Evolutionary conservation across 2,329 filamentous ascomycete species (phyloP).

Genomic region (Juglanconis sp.): DNA sequence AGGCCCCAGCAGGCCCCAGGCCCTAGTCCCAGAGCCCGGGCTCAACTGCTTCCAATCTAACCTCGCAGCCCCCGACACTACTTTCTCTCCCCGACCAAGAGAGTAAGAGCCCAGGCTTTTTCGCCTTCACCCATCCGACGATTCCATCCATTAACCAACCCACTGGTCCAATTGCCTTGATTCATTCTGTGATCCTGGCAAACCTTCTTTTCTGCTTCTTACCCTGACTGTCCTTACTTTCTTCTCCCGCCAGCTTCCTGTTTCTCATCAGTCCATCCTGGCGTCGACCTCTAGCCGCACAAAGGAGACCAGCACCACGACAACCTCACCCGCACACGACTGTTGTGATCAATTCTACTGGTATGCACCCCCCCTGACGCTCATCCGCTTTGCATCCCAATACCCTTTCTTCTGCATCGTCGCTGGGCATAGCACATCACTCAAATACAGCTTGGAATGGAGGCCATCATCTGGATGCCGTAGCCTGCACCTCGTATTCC

Average conservation of each 20-base stretch:
- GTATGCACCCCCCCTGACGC: constrained; percentile 1
- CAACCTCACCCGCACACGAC: not conserved
- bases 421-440: not conserved
- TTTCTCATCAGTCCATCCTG: constrained; percentile 2
- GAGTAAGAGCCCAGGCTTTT: constrained; percentile 3
- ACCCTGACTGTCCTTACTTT: constrained; percentile 5
- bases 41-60: not conserved
- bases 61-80: not conserved
- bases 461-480: not conserved
- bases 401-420: not conserved
- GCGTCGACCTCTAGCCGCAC: constrained; percentile 11
- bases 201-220: constrained; percentile 14
- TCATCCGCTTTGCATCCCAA: not conserved
- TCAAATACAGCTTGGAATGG: not conserved
- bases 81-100: not conserved
- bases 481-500: not conserved
- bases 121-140: constrained; percentile 10
- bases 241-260: constrained; percentile 4
- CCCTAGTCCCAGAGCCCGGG: not conserved
- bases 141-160: not conserved
- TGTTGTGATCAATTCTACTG: constrained; percentile 5
- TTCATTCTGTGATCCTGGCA: constrained; percentile 13
- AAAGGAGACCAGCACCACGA: not conserved
- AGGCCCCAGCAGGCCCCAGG: not conserved
- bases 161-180: constrained; percentile 5